Percentiles rank a stretch among this genome's conserved stretches.
phyloP scores from a whole-genome alignment of 2,329 filamentous ascomycete genomes.

The Aspergillus sergii region DNA sequence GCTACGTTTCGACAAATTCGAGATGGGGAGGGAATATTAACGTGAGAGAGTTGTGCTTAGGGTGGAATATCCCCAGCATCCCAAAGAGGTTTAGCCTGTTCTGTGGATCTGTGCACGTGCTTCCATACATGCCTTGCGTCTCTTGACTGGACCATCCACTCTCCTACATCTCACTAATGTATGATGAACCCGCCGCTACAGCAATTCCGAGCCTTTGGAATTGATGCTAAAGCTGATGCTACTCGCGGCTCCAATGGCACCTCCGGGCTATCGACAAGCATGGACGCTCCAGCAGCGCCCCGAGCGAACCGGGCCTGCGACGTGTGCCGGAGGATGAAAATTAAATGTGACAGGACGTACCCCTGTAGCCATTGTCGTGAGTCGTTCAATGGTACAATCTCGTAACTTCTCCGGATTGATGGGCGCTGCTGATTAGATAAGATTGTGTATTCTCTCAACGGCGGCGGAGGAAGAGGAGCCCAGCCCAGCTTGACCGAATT shows the following conservation, averaged over 20 bases:
- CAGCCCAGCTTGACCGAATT: background rate
- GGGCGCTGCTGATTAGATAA: background rate
- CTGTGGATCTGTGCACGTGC: background rate
- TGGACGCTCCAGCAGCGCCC: background rate
- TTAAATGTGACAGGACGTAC: background rate
- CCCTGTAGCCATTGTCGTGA: background rate
- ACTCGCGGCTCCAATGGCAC: background rate
- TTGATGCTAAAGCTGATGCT: no score
- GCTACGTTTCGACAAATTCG: no score
- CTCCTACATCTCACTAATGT: background rate
- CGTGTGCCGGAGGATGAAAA: constrained; percentile 4
- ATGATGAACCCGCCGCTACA: background rate
- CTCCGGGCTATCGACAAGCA: background rate
- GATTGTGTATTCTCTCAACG: background rate
- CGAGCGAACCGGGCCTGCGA: background rate
- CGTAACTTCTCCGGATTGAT: background rate
- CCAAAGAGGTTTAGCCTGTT: background rate
- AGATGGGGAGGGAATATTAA: no score
- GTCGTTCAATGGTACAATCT: background rate
- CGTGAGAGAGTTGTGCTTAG: no score
- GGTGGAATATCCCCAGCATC: no score
- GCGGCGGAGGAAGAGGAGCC: background rate
- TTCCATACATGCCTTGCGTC: background rate
- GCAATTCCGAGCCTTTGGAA: background rate
- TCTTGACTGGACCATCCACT: background rate